phyloP scores from a whole-genome alignment of 768 basidiomycete species.

The Boletus speciosus region DNA sequence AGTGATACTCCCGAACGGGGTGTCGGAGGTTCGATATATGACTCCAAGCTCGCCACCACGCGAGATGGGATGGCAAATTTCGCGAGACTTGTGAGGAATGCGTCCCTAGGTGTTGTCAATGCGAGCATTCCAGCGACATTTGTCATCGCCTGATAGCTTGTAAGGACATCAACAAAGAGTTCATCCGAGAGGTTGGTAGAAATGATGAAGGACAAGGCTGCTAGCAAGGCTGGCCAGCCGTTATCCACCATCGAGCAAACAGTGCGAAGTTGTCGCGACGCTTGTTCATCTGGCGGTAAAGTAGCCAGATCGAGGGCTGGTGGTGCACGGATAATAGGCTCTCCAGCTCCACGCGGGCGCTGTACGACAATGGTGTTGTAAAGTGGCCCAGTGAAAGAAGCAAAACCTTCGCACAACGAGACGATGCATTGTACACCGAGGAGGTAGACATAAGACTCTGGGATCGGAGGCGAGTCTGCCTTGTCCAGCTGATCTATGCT shows the following conservation, averaged over 20 bases:
- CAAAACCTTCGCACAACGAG: constrained; percentile 83
- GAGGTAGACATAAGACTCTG: constrained; percentile 91
- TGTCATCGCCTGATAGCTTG: constrained; percentile 79
- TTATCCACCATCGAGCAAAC: constrained; percentile 78
- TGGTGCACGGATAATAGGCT: constrained; percentile 65
- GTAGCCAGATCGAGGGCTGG: constrained; percentile 63
- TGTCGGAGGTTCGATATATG: constrained; percentile 50
- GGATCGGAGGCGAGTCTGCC: constrained; percentile 89
- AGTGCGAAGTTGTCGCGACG: constrained; percentile 55
- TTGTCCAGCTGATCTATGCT: constrained; percentile 99
- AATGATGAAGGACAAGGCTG: constrained; percentile 85
- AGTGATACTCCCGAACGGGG: constrained; percentile 57
- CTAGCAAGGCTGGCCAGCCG: constrained; percentile 91
- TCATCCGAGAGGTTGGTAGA: constrained; percentile 89
- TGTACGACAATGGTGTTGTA: constrained; percentile 71
- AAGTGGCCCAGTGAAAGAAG: constrained; percentile 68
- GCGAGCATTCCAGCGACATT: constrained; percentile 89
- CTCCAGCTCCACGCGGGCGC: constrained; percentile 57
- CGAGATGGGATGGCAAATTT: constrained; percentile 89
- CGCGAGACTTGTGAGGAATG: constrained; percentile 86
- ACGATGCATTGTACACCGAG: constrained; percentile 86
- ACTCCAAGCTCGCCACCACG: constrained; percentile 82
- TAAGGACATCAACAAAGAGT: constrained; percentile 83
- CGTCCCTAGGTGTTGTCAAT: constrained; percentile 83
- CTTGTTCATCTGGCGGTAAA: constrained; percentile 50